Evolutionary conservation across 2,329 filamentous ascomycete species (phyloP).

Genomic region (Trichoderma semiorbis): DNA sequence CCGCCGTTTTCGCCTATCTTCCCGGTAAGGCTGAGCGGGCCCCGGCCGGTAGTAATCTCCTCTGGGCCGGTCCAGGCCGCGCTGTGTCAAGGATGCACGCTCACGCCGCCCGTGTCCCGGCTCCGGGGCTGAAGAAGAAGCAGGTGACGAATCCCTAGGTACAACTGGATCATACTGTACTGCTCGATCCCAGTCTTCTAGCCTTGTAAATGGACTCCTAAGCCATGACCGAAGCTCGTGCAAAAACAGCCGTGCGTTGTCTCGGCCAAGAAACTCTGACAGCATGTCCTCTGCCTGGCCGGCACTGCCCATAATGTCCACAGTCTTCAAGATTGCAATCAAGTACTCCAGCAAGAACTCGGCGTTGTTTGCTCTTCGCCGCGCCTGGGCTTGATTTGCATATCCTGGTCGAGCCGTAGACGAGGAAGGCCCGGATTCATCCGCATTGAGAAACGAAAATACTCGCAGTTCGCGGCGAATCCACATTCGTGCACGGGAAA

Average conservation of each 20-base stretch:
- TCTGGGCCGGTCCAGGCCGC: not conserved
- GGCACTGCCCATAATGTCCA: slow-evolving; percentile 74
- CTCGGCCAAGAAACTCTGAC: slow-evolving; percentile 71
- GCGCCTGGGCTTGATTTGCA: slow-evolving; percentile 20
- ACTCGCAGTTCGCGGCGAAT: slow-evolving; percentile 80
- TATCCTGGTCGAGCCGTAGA: not conserved
- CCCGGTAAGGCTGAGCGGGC: not conserved
- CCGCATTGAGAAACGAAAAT: slow-evolving; percentile 64
- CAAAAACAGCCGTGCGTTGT: slow-evolving; percentile 70
- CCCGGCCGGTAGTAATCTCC: slow-evolving; percentile 4
- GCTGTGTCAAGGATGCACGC: not conserved
- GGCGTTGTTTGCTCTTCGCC: slow-evolving; percentile 58
- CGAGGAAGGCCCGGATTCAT: slow-evolving; percentile 25
- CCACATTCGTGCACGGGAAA: slow-evolving; percentile 75
- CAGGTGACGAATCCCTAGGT: not conserved
- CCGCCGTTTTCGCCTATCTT: not conserved
- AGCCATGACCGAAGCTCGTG: slow-evolving; percentile 84
- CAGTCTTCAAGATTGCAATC: slow-evolving; percentile 74
- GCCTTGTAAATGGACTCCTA: slow-evolving; percentile 68
- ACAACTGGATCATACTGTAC: slow-evolving; percentile 61
- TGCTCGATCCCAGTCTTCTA: slow-evolving; percentile 75
- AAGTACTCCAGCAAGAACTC: slow-evolving; percentile 88
- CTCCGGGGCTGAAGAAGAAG: not conserved
- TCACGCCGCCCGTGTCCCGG: not conserved
- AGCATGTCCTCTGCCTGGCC: slow-evolving; percentile 79